phyloP scores from a whole-genome alignment of 371 early-diverging fungal genomes.

The Basidiobolus heterosporus region DNA sequence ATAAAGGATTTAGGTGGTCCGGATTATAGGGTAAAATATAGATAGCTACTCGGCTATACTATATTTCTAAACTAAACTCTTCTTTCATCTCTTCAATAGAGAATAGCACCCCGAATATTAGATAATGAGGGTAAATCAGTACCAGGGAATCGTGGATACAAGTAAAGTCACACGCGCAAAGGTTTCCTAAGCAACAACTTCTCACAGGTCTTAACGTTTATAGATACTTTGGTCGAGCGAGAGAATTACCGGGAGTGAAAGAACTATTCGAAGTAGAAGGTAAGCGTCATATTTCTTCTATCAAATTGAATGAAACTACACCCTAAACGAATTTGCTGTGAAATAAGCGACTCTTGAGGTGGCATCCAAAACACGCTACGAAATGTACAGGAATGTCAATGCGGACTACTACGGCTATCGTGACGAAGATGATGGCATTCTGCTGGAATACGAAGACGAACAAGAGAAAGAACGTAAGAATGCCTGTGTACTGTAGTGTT shows the following conservation, averaged over 20 bases:
- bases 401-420: conserved; percentile 91
- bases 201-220: neutral
- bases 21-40: conserved; percentile 55
- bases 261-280: conserved; percentile 70
- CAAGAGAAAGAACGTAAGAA: conserved; percentile 24
- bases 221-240: conserved; percentile 92
- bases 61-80: neutral
- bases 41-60: neutral
- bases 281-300: conserved; percentile 2
- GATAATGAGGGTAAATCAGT: conserved; percentile 80
- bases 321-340: too few species aligned
- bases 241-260: conserved; percentile 84
- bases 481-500: neutral
- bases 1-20: conserved; percentile 89
- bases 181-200: neutral
- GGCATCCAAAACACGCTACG: conserved; percentile 34
- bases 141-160: conserved; percentile 83
- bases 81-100: conserved; percentile 17
- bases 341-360: neutral
- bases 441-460: conserved; percentile 62
- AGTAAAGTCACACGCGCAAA: conserved; percentile 23
- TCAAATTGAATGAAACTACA: neutral
- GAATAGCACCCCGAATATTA: conserved; percentile 54
- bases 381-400: conserved; percentile 66
- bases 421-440: conserved; percentile 75